Evolutionary conservation across 129 eudicot species (phyloP).

Genomic region (Logfia minima): DNA sequence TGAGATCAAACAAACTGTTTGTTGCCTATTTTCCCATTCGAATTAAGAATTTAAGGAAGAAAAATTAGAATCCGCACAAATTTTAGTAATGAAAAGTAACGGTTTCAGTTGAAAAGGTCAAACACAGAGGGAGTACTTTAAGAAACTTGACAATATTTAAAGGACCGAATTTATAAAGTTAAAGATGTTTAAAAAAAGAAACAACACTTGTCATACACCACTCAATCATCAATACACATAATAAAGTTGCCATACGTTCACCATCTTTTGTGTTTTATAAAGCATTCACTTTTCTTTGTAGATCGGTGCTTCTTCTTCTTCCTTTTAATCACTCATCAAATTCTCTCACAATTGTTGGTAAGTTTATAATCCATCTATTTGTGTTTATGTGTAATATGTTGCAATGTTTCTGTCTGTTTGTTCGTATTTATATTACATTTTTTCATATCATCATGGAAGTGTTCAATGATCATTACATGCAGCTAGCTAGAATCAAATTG

Average conservation of each 20-base stretch:
- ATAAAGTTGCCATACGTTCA: slow-evolving; percentile 41
- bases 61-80: slow-evolving; percentile 34
- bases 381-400: neutral
- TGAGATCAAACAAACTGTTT: too few relatives aligned
- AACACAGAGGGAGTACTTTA: slow-evolving; percentile 1
- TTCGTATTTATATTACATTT: neutral
- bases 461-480: slow-evolving; percentile 1
- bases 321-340: slow-evolving; percentile 17
- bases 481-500: slow-evolving; percentile 16
- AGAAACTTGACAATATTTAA: neutral
- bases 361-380: slow-evolving; percentile 21
- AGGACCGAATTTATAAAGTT: slow-evolving; percentile 7
- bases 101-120: slow-evolving; percentile 34
- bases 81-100: slow-evolving; percentile 30
- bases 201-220: slow-evolving; percentile 29
- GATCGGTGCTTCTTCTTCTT: slow-evolving; percentile 33
- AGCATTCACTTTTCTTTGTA: slow-evolving; percentile 34
- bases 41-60: neutral
- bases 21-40: neutral
- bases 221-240: slow-evolving; percentile 15
- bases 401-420: neutral
- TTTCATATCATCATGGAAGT: neutral
- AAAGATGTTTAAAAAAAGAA: slow-evolving; percentile 16
- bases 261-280: slow-evolving; percentile 32
- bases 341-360: slow-evolving; percentile 29